Base-by-base conservation (phyloP, 2,329 filamentous ascomycete species). In the Phoma herbarum region DNA sequence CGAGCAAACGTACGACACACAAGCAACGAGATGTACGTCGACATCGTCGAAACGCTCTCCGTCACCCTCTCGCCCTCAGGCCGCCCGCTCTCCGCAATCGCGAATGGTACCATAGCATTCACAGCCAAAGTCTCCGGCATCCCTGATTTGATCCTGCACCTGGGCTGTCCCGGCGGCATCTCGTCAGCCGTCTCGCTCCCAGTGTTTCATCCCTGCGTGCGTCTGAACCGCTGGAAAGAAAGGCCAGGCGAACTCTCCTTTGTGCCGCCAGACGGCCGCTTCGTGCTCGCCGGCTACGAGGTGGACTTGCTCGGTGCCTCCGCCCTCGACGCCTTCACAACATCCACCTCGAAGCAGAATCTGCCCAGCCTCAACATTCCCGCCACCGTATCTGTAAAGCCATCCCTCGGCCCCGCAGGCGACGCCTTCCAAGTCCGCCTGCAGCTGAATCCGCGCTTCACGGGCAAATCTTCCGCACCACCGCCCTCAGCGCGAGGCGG, bases 21-120 rank as follows among this genome's bases (percentile, higher is more conserved):
- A 4, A 96, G 91, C 54, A 99, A 98, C 78, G 95, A 99, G 77
- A 84, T 99, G 66, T 98, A 98, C 75, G 94, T 97, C 57, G 95
- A 99, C 75, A 88, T 99, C 12, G 88, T 99, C 61, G 95, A 99
- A 80, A 92, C 91, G 1, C 82, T 99, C 0, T 87, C 88, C 1
- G 92, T 97, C 39, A 97, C 90, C 0, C 85, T 98, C 41, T 93
- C 95, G 0, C 95, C 95, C 0, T 97, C 93, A 0, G 95, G 95
- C 4, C 85, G 93, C 14, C 90, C 94, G 1, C 83, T 99, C 22
- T 88, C 92, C 8, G 94, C 95, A 3, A 89, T 96, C 64, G 91
- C 92, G 14, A 91, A 95, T 68, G 95, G 95, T 16, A 96, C 92
- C 4, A 94, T 99, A 66, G 93, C 92, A 1, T 98, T 98, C 76